phyloP scores from a whole-genome alignment of 208 protist genomes.

The Crithidia sp. region DNA sequence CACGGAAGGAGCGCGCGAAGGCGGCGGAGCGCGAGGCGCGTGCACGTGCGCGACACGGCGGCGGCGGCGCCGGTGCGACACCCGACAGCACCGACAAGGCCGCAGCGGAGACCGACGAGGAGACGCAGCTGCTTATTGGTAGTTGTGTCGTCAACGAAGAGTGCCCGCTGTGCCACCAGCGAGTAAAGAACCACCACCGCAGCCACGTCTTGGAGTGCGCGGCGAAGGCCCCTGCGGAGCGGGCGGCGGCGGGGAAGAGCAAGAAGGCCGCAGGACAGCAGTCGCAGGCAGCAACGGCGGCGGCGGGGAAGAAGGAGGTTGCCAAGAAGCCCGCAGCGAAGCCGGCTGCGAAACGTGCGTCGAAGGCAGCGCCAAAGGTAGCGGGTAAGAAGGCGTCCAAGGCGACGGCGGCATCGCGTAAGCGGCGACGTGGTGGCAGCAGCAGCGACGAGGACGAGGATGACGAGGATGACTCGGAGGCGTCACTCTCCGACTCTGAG shows the following conservation, averaged over 20 bases:
- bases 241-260: background rate
- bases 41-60: conserved; percentile 30
- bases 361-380: conserved; percentile 13
- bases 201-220: conserved; percentile 66
- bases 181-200: conserved; percentile 55
- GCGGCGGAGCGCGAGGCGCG: conserved; percentile 53
- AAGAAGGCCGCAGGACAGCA: background rate
- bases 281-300: background rate
- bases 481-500: conserved; percentile 19
- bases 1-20: conserved; percentile 42
- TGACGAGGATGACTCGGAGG: conserved; percentile 31
- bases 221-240: conserved; percentile 16
- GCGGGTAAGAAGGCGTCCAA: conserved; percentile 23
- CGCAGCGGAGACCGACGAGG: conserved; percentile 10
- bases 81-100: conserved; percentile 18
- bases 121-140: conserved; percentile 52
- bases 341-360: conserved; percentile 12
- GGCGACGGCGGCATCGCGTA: conserved; percentile 23
- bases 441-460: conserved; percentile 23
- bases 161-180: conserved; percentile 70
- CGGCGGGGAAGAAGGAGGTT: background rate
- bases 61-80: conserved; percentile 6
- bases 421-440: conserved; percentile 25
- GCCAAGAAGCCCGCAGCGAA: conserved; percentile 12
- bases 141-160: conserved; percentile 70